Evolutionary conservation across 805 yeast species (phyloP).

Genomic region (Saturnispora bothae): DNA sequence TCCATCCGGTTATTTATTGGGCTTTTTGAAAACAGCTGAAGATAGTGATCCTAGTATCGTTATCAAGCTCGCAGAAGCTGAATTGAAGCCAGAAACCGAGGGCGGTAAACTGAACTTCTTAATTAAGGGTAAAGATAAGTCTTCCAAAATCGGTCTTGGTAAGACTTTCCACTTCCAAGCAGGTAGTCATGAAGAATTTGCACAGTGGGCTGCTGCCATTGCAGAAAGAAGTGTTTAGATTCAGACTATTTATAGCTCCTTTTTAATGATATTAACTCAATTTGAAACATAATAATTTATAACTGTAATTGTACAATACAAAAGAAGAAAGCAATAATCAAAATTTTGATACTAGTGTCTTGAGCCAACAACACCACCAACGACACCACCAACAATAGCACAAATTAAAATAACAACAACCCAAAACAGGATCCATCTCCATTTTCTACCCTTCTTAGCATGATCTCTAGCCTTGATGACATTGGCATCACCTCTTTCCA

Average conservation of each 20-base stretch:
- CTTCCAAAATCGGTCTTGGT: conserved; percentile 19
- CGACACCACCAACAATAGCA: conserved; percentile 59
- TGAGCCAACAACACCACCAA: conserved; percentile 41
- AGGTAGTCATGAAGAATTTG: conserved; percentile 33
- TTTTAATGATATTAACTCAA: too few species aligned
- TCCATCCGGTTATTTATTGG: conserved; percentile 34
- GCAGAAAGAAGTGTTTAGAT: conserved; percentile 23
- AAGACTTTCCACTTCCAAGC: conserved; percentile 32
- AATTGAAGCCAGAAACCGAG: conserved; percentile 26
- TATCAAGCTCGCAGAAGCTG: conserved; percentile 37
- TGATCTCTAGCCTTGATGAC: conserved; percentile 80
- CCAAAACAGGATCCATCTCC: conserved; percentile 77
- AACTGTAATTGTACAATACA: too few species aligned
- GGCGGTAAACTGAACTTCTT: conserved; percentile 31
- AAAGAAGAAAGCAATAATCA: too few species aligned
- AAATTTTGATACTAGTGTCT: conserved; percentile 18
- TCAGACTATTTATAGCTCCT: too few species aligned
- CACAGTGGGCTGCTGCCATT: conserved; percentile 36
- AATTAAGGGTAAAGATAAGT: conserved; percentile 35
- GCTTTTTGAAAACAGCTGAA: conserved; percentile 34
- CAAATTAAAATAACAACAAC: conserved; percentile 48
- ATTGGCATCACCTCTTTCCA: conserved; percentile 91
- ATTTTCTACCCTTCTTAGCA: conserved; percentile 84
- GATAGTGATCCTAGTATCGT: conserved; percentile 38
- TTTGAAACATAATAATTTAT: too few species aligned